phyloP scores from a whole-genome alignment of 2,329 filamentous ascomycete species.

The Fusarium dimerum region DNA sequence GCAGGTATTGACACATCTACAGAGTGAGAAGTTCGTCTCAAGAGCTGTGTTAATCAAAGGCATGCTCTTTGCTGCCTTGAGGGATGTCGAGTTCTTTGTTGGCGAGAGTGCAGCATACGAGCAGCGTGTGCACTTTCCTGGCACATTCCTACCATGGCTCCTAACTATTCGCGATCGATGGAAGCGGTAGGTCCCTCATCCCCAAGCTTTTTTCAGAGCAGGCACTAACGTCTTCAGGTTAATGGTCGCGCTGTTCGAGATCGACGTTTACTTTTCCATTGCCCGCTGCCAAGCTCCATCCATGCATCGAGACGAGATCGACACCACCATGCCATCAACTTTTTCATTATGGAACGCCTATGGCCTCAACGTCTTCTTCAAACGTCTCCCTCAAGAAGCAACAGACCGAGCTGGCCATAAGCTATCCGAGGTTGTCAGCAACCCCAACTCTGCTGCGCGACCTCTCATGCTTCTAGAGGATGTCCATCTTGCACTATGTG shows the following conservation, averaged over 20 bases:
- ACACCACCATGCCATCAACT: constrained; percentile 35
- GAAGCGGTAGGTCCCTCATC: constrained; percentile 32
- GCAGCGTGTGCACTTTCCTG: constrained; percentile 36
- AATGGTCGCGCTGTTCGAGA: constrained; percentile 36
- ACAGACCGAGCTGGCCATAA: constrained; percentile 30
- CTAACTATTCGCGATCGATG: constrained; percentile 34
- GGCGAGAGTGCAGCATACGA: constrained; percentile 37
- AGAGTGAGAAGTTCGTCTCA: constrained; percentile 36
- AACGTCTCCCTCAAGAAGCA: constrained; percentile 35
- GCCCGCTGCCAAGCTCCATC: constrained; percentile 32
- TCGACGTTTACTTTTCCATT: constrained; percentile 40
- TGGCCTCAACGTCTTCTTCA: constrained; percentile 39
- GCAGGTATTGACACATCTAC: rapidly evolving
- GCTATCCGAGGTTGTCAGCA: constrained; percentile 32
- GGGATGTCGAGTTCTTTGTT: constrained; percentile 39
- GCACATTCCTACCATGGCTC: constrained; percentile 40
- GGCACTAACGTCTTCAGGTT: constrained; percentile 29
- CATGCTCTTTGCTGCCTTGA: constrained; percentile 35
- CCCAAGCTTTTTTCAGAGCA: not conserved
- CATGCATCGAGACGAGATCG: constrained; percentile 39
- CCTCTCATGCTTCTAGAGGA: constrained; percentile 36
- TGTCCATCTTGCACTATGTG: constrained; percentile 35
- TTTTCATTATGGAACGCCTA: constrained; percentile 40
- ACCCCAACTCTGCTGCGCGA: constrained; percentile 27
- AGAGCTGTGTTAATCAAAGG: constrained; percentile 36